Conservation (phyloP, 2,329 filamentous ascomycete species). For the Periglandula ipomoeae region DNA sequence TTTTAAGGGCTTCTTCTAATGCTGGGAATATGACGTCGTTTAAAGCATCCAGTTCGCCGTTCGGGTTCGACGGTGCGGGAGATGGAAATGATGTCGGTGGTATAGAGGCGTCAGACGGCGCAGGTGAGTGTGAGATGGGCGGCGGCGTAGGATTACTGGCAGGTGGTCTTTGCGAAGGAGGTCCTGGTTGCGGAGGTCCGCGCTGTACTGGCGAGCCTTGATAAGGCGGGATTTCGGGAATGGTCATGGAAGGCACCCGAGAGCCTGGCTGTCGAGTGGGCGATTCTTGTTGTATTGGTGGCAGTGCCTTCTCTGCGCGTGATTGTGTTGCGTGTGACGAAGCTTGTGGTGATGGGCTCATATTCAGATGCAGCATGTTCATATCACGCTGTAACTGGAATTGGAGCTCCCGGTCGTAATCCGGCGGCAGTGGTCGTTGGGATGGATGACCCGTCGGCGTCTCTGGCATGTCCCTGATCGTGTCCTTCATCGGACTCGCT, state of each 20-base stretch:
- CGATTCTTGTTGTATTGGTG: slow-evolving; percentile 9
- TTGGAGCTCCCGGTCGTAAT: slow-evolving; percentile 52
- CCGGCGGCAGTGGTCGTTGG: slow-evolving; percentile 40
- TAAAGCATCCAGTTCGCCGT: slow-evolving; percentile 72
- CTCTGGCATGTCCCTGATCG: slow-evolving; percentile 26
- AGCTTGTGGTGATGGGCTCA: slow-evolving; percentile 3
- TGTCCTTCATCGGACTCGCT: slow-evolving; percentile 25
- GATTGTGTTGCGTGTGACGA: slow-evolving; percentile 3
- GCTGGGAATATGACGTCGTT: slow-evolving; percentile 90
- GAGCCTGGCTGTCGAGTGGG: slow-evolving; percentile 17
- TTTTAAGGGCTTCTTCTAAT: slow-evolving; percentile 79
- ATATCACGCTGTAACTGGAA: slow-evolving; percentile 57
- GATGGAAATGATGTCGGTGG: slow-evolving; percentile 45
- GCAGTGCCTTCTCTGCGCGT: slow-evolving; percentile 11
- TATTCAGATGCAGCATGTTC: slow-evolving; percentile 41
- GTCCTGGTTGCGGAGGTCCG: slow-evolving; percentile 19
- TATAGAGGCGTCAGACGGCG: slow-evolving; percentile 20
- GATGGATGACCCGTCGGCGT: slow-evolving; percentile 31
- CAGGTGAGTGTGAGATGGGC: slow-evolving; percentile 23
- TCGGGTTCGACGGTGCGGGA: slow-evolving; percentile 46
- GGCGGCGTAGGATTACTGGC: slow-evolving; percentile 10
- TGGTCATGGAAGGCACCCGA: slow-evolving; percentile 30
- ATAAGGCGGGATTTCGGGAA: slow-evolving; percentile 49
- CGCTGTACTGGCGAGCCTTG: slow-evolving; percentile 29
- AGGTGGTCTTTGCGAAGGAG: slow-evolving; percentile 14